Conservation (phyloP, 2,329 filamentous ascomycete species). For the Leptographium wingfieldii region DNA sequence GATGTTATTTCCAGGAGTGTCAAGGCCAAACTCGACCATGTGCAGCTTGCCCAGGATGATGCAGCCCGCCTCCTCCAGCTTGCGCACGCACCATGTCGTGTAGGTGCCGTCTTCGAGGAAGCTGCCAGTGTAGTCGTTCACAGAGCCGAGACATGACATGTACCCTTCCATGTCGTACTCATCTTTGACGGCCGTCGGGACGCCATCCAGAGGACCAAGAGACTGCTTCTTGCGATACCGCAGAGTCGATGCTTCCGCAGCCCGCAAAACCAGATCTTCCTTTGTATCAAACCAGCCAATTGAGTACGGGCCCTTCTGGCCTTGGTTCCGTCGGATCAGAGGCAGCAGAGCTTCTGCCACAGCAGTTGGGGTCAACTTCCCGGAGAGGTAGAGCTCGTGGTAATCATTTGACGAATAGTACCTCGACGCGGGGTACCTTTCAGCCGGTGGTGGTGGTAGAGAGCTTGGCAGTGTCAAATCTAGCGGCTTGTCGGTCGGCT, state of each 20-base stretch:
- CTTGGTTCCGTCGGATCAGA: conserved; percentile 24
- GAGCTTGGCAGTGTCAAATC: conserved; percentile 7
- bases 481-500: conserved; percentile 24
- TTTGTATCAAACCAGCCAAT: conserved; percentile 32
- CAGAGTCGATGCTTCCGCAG: conserved; percentile 30
- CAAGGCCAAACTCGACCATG: conserved; percentile 67
- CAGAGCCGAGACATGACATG: conserved; percentile 49
- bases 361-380: conserved; percentile 31
- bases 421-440: conserved; percentile 20
- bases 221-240: conserved; percentile 41
- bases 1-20: conserved; percentile 66
- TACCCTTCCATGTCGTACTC: conserved; percentile 68
- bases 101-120: conserved; percentile 22
- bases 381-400: conserved; percentile 29
- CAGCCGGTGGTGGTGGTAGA: conserved; percentile 1
- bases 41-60: conserved; percentile 59
- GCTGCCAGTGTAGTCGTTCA: conserved; percentile 43
- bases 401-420: conserved; percentile 37
- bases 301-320: conserved; percentile 24
- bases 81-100: conserved; percentile 59
- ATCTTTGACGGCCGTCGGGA: conserved; percentile 65
- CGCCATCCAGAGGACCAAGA: conserved; percentile 54
- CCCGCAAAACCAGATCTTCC: conserved; percentile 25
- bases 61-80: conserved; percentile 57
- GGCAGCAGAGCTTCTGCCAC: conserved; percentile 33